These are phyloP conservation scores for Pouteria campechiana DNA, from an alignment of 179 eudicot genomes.

Conservation along the genomic window DNA sequence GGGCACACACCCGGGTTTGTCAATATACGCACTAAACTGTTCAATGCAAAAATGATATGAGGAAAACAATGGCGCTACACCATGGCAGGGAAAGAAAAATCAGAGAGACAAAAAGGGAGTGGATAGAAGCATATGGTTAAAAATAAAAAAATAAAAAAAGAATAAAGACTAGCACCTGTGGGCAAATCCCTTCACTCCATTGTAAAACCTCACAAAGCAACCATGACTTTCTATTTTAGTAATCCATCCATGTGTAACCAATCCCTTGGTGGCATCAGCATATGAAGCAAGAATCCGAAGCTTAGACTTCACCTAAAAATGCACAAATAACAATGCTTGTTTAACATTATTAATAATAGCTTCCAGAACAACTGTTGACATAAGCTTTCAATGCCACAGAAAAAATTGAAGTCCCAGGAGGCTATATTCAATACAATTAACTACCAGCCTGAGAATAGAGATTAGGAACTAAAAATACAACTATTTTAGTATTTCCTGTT, in stretches of 20 bases:
- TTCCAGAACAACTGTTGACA: too few species aligned
- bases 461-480: too few species aligned
- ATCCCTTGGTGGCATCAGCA: constrained; percentile 78
- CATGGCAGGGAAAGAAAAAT: background rate
- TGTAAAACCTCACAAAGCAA: constrained; percentile 85
- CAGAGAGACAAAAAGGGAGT: background rate
- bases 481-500: too few species aligned
- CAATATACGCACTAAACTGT: background rate
- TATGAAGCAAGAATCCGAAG: constrained; percentile 65
- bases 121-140: background rate
- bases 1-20: too few species aligned
- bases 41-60: background rate
- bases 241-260: constrained; percentile 96
- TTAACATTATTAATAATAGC: too few species aligned
- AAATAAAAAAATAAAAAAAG: background rate
- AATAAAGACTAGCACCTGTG: constrained; percentile 45
- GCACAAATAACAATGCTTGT: too few species aligned
- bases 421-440: too few species aligned
- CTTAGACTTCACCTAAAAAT: constrained; percentile 79
- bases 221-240: constrained; percentile 78
- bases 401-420: too few species aligned
- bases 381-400: too few species aligned
- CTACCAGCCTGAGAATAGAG: too few species aligned
- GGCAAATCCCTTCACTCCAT: constrained; percentile 92
- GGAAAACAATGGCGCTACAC: background rate